These are phyloP conservation scores for Aphanomyces stellatus DNA, from an alignment of 352 stramenopile species.

Conservation along the genomic window DNA sequence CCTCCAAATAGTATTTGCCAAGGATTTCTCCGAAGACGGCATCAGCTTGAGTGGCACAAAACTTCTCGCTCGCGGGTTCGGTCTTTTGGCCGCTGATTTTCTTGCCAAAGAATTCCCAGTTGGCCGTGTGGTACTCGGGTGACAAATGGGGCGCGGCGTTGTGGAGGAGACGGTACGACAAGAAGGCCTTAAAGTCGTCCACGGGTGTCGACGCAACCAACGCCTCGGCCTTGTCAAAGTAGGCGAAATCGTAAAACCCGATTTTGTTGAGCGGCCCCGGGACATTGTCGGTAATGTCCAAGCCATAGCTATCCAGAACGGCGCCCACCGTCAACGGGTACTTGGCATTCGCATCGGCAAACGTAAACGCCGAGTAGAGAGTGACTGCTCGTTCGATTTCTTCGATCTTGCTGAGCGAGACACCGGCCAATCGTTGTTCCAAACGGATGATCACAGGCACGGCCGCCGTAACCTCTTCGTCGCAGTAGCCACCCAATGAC, in stretches of 20 bases:
- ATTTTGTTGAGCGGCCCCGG: constrained; percentile 19
- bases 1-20: constrained; percentile 11
- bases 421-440: constrained; percentile 67
- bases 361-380: constrained; percentile 79
- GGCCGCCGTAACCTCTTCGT: background rate
- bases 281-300: background rate
- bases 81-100: constrained; percentile 1
- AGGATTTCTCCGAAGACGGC: constrained; percentile 3
- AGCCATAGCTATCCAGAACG: constrained; percentile 31
- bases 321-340: constrained; percentile 47
- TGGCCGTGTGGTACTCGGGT: no score
- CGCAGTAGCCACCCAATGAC: constrained; percentile 27
- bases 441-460: constrained; percentile 48
- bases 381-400: constrained; percentile 72
- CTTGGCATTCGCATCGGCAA: constrained; percentile 40
- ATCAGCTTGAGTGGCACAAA: background rate
- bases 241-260: constrained; percentile 37
- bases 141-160: background rate
- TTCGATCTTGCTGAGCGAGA: constrained; percentile 80
- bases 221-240: constrained; percentile 36
- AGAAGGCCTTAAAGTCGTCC: background rate
- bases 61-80: background rate
- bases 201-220: constrained; percentile 8
- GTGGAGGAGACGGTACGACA: constrained; percentile 3
- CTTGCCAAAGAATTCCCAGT: constrained; percentile 17